These are phyloP conservation scores for Coleophoma cylindrospora DNA, from an alignment of 2,329 filamentous ascomycete genomes.

Conservation along the genomic window DNA sequence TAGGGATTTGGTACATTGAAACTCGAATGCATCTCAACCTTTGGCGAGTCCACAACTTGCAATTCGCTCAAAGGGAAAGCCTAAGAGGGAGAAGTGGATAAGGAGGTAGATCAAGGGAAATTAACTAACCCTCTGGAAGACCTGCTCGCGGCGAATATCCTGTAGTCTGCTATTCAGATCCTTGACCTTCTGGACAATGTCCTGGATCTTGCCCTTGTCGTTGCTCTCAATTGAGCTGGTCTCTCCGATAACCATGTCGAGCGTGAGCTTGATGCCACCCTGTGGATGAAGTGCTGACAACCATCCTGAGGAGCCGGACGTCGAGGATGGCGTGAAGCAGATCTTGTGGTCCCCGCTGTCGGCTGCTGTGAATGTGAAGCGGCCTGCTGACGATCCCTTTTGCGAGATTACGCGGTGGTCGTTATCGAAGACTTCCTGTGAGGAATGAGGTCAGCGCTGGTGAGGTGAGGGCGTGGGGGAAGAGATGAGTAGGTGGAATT, in stretches of 20 bases:
- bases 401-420: slow-evolving; percentile 94
- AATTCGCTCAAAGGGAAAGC: background rate
- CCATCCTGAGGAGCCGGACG: slow-evolving; percentile 66
- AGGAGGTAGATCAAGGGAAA: background rate
- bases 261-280: slow-evolving; percentile 75
- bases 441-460: slow-evolving; percentile 1
- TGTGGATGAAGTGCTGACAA: slow-evolving; percentile 58
- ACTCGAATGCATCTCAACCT: too few species aligned
- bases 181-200: slow-evolving; percentile 81
- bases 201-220: slow-evolving; percentile 89
- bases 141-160: slow-evolving; percentile 89
- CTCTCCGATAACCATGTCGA: slow-evolving; percentile 93
- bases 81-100: background rate
- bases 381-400: slow-evolving; percentile 67
- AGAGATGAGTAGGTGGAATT: too few species aligned
- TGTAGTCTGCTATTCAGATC: slow-evolving; percentile 83
- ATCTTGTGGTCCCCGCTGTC: slow-evolving; percentile 94
- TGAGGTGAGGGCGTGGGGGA: slow-evolving; percentile 4
- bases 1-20: too few species aligned
- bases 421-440: slow-evolving; percentile 87
- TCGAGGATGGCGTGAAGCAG: slow-evolving; percentile 85
- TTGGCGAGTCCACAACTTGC: too few species aligned
- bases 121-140: slow-evolving; percentile 78
- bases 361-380: slow-evolving; percentile 93
- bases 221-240: slow-evolving; percentile 89